Evolutionary conservation across 1,284 basidiomycete genomes (phyloP).

Genomic region (Sporisorium exsertum): DNA sequence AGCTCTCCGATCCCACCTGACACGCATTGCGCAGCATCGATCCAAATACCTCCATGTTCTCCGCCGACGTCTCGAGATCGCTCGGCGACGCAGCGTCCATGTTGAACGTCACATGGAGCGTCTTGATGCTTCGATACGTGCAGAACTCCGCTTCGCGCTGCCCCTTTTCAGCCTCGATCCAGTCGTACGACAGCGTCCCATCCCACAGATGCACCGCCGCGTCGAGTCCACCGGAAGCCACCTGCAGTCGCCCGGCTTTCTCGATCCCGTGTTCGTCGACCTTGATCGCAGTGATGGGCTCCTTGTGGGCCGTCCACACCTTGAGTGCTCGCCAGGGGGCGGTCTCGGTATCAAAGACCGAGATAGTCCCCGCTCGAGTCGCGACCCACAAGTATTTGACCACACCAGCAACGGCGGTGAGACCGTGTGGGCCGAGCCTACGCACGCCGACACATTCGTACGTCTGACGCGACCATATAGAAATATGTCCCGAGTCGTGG

Average conservation of each 20-base stretch:
- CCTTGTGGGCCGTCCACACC: conserved; percentile 84
- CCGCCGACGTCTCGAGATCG: conserved; percentile 72
- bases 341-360: conserved; percentile 79
- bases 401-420: conserved; percentile 62
- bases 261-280: conserved; percentile 71
- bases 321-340: conserved; percentile 83
- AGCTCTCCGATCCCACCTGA: conserved; percentile 23
- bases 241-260: conserved; percentile 73
- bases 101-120: conserved; percentile 93
- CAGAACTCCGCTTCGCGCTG: conserved; percentile 83
- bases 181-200: conserved; percentile 83
- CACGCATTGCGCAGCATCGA: conserved; percentile 53
- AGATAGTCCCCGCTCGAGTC: conserved; percentile 81
- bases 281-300: conserved; percentile 79
- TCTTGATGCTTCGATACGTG: conserved; percentile 80
- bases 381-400: conserved; percentile 80
- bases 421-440: conserved; percentile 44
- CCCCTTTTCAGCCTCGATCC: conserved; percentile 84
- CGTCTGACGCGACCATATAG: conserved; percentile 54
- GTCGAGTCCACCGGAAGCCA: conserved; percentile 83
- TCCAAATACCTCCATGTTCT: conserved; percentile 60
- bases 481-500: conserved; percentile 84
- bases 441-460: conserved; percentile 53
- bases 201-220: conserved; percentile 86
- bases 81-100: conserved; percentile 87